Evolutionary conservation across 345 rosid species (phyloP).

Genomic region (Salix dunnii): DNA sequence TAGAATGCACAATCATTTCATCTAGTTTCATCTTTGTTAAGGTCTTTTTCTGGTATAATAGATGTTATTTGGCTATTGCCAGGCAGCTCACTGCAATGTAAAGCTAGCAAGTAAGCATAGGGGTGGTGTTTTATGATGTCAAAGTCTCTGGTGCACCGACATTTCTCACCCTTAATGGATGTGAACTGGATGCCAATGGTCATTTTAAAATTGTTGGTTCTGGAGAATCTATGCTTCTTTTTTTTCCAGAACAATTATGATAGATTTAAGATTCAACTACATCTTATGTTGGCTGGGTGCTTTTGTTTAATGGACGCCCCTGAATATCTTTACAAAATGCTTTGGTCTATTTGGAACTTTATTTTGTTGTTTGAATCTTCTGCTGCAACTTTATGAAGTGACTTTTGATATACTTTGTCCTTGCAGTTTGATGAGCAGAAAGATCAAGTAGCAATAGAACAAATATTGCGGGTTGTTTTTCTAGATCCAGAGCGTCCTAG

Average conservation of each 20-base stretch:
- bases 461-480: constrained; percentile 78
- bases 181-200: not conserved
- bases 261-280: not conserved
- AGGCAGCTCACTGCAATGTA: not conserved
- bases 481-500: constrained; percentile 69
- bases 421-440: constrained; percentile 91
- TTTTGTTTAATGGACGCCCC: not conserved
- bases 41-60: not conserved
- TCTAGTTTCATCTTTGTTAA: not conserved
- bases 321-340: not conserved
- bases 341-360: not conserved
- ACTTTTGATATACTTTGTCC: constrained; percentile 6
- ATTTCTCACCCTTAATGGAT: not conserved
- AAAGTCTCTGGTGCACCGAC: not conserved
- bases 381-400: not conserved
- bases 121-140: not conserved
- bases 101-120: not conserved
- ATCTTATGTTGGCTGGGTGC: constrained; percentile 1
- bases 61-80: not conserved
- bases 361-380: not conserved
- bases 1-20: not conserved
- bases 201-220: not conserved
- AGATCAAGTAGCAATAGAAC: constrained; percentile 70
- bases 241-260: not conserved
- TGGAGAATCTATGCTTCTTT: not conserved